Evolutionary conservation across 768 basidiomycete species (phyloP).

Genomic region (Kwoniella mangroviensis): DNA sequence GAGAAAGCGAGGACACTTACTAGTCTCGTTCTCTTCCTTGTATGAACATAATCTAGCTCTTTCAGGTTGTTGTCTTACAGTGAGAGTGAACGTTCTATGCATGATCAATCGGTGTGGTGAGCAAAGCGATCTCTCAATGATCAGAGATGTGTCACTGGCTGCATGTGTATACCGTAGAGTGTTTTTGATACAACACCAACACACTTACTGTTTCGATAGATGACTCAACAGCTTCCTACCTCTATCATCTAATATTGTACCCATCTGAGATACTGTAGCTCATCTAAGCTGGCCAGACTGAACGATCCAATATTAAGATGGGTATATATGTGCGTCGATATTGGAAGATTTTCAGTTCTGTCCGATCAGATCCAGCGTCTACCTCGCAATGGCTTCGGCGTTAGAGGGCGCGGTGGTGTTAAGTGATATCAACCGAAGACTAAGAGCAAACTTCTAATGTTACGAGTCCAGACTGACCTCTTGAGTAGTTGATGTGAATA

Average conservation of each 20-base stretch:
- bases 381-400: too few species aligned
- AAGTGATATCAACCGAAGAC: too few species aligned
- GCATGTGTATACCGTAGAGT: too few species aligned
- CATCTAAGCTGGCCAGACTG: neutral
- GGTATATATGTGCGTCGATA: neutral
- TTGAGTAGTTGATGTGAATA: too few species aligned
- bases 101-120: neutral
- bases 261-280: constrained; percentile 8
- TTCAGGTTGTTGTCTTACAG: constrained; percentile 55
- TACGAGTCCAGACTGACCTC: too few species aligned
- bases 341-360: neutral
- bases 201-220: constrained; percentile 8
- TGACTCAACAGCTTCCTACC: constrained; percentile 15
- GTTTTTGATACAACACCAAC: neutral
- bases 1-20: constrained; percentile 36
- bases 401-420: too few species aligned
- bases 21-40: constrained; percentile 59
- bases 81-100: constrained; percentile 30
- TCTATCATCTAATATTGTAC: constrained; percentile 18
- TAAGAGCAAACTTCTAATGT: too few species aligned
- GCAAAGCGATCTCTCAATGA: too few species aligned
- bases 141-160: too few species aligned
- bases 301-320: neutral
- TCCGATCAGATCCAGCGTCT: too few species aligned
- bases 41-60: constrained; percentile 56